Percentiles rank a stretch among this genome's conserved stretches.
These are phyloP conservation scores for Didymella pinodella DNA, from an alignment of 2,329 filamentous ascomycete genomes.

Conservation along the genomic window DNA sequence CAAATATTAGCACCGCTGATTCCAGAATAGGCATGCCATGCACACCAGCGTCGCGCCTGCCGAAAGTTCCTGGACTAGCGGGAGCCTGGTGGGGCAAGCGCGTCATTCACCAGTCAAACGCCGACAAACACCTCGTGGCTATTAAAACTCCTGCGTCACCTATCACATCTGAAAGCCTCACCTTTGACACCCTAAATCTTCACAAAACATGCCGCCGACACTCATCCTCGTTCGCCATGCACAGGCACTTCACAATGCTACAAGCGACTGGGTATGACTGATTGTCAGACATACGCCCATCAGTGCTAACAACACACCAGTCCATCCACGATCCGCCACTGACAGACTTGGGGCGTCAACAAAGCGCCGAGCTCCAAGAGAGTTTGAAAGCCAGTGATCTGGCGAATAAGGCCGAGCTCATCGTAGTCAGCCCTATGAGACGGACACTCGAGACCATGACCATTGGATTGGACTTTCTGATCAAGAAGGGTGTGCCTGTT, in stretches of 20 bases:
- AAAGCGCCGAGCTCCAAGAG: constrained; percentile 52
- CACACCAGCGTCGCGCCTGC: constrained; percentile 5
- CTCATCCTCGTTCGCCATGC: constrained; percentile 57
- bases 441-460: constrained; percentile 71
- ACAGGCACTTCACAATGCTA: constrained; percentile 56
- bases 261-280: constrained; percentile 44
- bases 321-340: constrained; percentile 54
- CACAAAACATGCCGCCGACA: constrained; percentile 52
- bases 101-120: constrained; percentile 23
- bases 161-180: neutral
- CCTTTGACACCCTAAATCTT: neutral
- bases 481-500: constrained; percentile 59
- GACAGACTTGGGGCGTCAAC: constrained; percentile 52
- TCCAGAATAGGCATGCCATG: neutral
- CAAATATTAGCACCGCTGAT: neutral
- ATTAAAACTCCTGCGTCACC: constrained; percentile 14
- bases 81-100: constrained; percentile 17
- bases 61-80: constrained; percentile 13
- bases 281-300: neutral
- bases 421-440: constrained; percentile 71
- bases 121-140: constrained; percentile 12
- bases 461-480: constrained; percentile 65
- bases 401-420: constrained; percentile 58
- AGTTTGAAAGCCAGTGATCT: constrained; percentile 49
- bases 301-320: constrained; percentile 2